Conservation (phyloP, 805 yeast genomes). For the Metschnikowia drakensbergensis region DNA sequence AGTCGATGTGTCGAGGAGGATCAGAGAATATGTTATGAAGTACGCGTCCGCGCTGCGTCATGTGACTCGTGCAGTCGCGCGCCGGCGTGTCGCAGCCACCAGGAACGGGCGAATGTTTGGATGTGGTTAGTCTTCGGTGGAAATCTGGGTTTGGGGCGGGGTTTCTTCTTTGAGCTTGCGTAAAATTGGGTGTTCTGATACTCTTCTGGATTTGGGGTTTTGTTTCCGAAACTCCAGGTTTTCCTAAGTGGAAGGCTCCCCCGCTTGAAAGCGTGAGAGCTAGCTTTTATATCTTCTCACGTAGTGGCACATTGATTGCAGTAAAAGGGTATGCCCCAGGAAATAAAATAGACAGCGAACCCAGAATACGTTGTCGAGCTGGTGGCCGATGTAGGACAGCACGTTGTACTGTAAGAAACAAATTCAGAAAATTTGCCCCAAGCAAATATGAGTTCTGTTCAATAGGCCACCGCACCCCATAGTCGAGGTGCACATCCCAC, state of each 20-base stretch:
- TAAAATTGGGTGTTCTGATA: neutral
- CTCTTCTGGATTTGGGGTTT: too few species aligned
- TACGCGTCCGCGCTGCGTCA: conserved; percentile 6
- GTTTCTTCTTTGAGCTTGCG: too few species aligned
- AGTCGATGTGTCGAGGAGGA: neutral
- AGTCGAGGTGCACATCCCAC: too few species aligned
- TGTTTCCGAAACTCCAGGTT: neutral
- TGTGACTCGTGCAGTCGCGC: neutral
- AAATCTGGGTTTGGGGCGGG: neutral
- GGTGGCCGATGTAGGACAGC: too few species aligned
- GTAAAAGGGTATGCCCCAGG: neutral
- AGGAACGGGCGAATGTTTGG: too few species aligned
- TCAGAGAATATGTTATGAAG: conserved; percentile 3
- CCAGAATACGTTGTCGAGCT: too few species aligned
- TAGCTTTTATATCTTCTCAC: neutral
- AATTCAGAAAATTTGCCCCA: too few species aligned
- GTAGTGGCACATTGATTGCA: neutral
- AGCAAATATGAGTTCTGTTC: too few species aligned
- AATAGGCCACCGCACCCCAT: too few species aligned
- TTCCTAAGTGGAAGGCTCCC: neutral
- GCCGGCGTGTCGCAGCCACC: too few species aligned
- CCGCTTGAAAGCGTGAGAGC: neutral
- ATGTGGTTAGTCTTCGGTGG: too few species aligned
- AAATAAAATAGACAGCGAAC: neutral
- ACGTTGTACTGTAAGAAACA: too few species aligned